A percentile compares a stretch with the other conserved stretches of the same genome.
Evolutionary conservation across 495 filamentous ascomycete genomes (phyloP).

Genomic region (Penicillium cinerascens): DNA sequence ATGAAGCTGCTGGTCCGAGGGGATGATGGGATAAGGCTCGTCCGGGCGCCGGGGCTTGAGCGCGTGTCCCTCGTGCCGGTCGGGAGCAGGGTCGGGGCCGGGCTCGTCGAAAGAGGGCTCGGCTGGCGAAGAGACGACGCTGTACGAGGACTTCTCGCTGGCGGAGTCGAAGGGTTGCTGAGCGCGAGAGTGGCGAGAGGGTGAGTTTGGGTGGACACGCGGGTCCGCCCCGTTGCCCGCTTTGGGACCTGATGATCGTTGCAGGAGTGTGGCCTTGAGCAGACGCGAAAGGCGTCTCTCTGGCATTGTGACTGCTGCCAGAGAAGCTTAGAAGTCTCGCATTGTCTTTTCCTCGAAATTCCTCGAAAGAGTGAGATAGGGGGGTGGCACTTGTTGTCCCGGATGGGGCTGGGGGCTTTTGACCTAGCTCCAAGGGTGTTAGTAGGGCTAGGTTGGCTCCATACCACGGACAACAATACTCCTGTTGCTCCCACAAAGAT

Average conservation of each 20-base stretch:
- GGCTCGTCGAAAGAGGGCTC: conserved; percentile 12
- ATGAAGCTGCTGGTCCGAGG: conserved; percentile 10
- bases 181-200: conserved; percentile 17
- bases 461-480: background rate
- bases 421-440: conserved; percentile 2
- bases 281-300: conserved; percentile 35
- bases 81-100: conserved; percentile 2
- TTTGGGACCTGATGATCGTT: conserved; percentile 38
- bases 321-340: background rate
- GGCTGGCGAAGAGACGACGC: conserved; percentile 20
- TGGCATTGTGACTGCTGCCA: conserved; percentile 28
- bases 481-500: background rate
- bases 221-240: conserved; percentile 29
- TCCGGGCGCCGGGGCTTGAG: conserved; percentile 3
- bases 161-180: conserved; percentile 20
- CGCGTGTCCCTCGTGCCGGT: conserved; percentile 6
- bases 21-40: conserved; percentile 6
- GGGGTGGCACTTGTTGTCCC: background rate
- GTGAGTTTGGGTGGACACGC: conserved; percentile 26
- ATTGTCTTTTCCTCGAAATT: background rate
- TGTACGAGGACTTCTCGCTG: conserved; percentile 25
- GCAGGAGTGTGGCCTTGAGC: conserved; percentile 37
- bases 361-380: background rate
- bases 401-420: conserved; percentile 4
- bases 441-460: background rate